A percentile compares a stretch with the other conserved stretches of the same genome.
Conservation (phyloP, 2,329 filamentous ascomycete genomes). For the Claviceps spartinae region DNA sequence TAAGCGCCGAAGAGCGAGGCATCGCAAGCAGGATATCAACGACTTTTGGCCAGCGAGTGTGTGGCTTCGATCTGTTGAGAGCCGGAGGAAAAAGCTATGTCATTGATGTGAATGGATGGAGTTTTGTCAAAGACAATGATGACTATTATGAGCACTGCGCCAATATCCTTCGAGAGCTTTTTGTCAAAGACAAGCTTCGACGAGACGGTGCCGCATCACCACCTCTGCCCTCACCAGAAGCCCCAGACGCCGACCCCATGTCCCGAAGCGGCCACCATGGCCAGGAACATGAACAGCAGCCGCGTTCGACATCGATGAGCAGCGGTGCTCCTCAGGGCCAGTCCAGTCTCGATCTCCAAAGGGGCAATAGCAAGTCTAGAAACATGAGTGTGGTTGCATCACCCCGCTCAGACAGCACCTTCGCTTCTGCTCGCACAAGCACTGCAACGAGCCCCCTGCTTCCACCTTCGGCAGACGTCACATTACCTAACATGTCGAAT, state of each 20-base stretch:
- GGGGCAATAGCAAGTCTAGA: constrained; percentile 12
- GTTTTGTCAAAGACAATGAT: constrained; percentile 98
- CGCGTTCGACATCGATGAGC: constrained; percentile 8
- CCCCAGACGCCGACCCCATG: constrained; percentile 30
- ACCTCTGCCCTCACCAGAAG: constrained; percentile 35
- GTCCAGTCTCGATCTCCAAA: constrained; percentile 7
- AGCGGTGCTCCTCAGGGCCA: constrained; percentile 17
- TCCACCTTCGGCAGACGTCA: constrained; percentile 19
- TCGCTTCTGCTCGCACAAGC: constrained; percentile 22
- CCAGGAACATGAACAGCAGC: constrained; percentile 27
- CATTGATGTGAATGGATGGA: constrained; percentile 99
- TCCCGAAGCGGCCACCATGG: constrained; percentile 17
- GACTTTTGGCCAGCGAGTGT: constrained; percentile 88
- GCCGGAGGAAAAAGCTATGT: constrained; percentile 87
- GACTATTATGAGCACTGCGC: constrained; percentile 93
- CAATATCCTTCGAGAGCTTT: constrained; percentile 74
- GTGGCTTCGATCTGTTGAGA: constrained; percentile 86
- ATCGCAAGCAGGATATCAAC: constrained; percentile 84
- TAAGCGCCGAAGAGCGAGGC: constrained; percentile 65
- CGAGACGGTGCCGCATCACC: constrained; percentile 46
- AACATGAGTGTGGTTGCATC: constrained; percentile 17
- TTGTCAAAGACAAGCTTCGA: constrained; percentile 63
- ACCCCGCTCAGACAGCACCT: constrained; percentile 18
- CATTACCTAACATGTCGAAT: constrained; percentile 11
- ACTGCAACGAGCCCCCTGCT: constrained; percentile 21